Evolutionary conservation across 177 flowering plant species (phyloP).

Genomic region (Vitis hybrid): DNA sequence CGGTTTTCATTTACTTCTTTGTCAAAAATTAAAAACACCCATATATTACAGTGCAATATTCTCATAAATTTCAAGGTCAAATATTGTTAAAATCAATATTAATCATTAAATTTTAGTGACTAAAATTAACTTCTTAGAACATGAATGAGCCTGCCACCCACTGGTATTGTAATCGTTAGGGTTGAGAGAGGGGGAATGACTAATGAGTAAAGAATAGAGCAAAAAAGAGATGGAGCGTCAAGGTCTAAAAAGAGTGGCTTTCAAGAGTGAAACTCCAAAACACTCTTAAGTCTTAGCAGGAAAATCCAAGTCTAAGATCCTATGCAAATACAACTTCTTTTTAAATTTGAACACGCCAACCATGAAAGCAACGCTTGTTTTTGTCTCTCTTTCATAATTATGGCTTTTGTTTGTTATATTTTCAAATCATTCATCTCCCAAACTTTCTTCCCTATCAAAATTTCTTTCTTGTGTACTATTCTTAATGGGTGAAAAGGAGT

Average conservation of each 20-base stretch:
- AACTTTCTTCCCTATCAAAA: background rate
- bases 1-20: too few relatives aligned
- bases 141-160: too few relatives aligned
- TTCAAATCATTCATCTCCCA: background rate
- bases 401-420: background rate
- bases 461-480: constrained; percentile 1
- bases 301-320: constrained; percentile 23
- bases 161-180: too few relatives aligned
- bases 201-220: too few relatives aligned
- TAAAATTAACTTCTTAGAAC: too few relatives aligned
- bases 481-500: background rate
- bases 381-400: background rate
- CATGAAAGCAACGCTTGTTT: constrained; percentile 5
- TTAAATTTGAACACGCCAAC: constrained; percentile 11
- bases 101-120: too few relatives aligned
- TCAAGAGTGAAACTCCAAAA: background rate
- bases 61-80: too few relatives aligned
- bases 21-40: too few relatives aligned
- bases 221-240: background rate
- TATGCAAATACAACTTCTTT: background rate
- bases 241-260: background rate
- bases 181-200: too few relatives aligned
- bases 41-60: too few relatives aligned
- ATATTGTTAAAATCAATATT: too few relatives aligned
- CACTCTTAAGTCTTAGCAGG: background rate